These are phyloP conservation scores for Aquilaria malaccensis DNA, from an alignment of 345 rosid species.

Conservation along the genomic window DNA sequence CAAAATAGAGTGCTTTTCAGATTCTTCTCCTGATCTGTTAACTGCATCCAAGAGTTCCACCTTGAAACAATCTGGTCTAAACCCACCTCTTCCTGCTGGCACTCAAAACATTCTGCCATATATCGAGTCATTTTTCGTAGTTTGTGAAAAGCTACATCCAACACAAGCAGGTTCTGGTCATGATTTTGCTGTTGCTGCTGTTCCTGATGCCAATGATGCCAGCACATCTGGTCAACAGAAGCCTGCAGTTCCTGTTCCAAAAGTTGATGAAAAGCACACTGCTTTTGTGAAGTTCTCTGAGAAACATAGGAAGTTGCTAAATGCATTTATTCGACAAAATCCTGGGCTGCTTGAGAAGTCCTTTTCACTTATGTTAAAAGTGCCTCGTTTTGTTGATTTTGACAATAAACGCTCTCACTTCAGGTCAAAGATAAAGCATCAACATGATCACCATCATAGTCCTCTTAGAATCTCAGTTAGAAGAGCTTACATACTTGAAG, in stretches of 20 bases:
- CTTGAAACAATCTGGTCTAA: slow-evolving; percentile 47
- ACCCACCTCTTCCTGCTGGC: slow-evolving; percentile 89
- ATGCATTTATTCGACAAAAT: slow-evolving; percentile 92
- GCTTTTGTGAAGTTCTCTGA: slow-evolving; percentile 87
- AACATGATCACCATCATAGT: slow-evolving; percentile 87
- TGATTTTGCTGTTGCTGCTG: slow-evolving; percentile 39
- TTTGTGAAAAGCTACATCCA: slow-evolving; percentile 82
- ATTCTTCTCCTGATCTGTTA: slow-evolving; percentile 41
- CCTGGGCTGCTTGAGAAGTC: slow-evolving; percentile 95
- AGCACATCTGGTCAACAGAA: slow-evolving; percentile 48
- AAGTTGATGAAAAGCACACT: slow-evolving; percentile 70
- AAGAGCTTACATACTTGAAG: slow-evolving; percentile 95
- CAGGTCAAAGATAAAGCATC: slow-evolving; percentile 92
- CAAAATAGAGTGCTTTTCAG: slow-evolving; percentile 84
- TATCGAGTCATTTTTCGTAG: slow-evolving; percentile 87
- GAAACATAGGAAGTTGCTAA: slow-evolving; percentile 85
- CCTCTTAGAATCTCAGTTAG: slow-evolving; percentile 88
- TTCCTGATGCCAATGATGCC: slow-evolving; percentile 66
- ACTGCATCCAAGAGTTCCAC: slow-evolving; percentile 38
- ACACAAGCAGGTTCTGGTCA: slow-evolving; percentile 60
- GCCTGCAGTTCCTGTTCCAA: slow-evolving; percentile 36
- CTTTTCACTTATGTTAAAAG: slow-evolving; percentile 89
- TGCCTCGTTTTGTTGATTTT: slow-evolving; percentile 92
- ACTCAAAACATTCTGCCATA: slow-evolving; percentile 95
- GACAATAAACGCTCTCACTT: slow-evolving; percentile 91